Evolutionary conservation across 2,329 filamentous ascomycete species (phyloP), one percentile per base, ranked within the genome.

Genomic region (Fusarium miscanthi): DNA sequence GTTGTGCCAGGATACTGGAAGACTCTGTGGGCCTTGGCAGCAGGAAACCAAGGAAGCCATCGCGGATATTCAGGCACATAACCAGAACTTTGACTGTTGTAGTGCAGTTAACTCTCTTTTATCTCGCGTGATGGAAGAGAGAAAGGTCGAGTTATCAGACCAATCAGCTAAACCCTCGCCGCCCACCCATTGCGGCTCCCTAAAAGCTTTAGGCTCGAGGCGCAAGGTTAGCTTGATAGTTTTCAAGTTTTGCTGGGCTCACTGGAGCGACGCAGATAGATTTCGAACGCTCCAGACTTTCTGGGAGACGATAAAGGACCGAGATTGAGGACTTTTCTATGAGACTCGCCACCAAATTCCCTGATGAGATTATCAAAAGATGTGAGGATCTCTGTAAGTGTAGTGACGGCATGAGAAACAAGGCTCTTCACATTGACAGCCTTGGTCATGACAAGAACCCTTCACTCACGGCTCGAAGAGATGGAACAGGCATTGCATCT

Each of bases 251-350:
- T 67, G 38, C 37, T 37, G 48, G 54, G 54, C 62, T 52, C 51
- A 46, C 68, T 68, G 62, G 38, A 63, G 63, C 63, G 63, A 62
- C 59, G 57, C 48, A 56, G 62, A 30, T 41, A 54, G 37, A 59
- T 73, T 66, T 74, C 27, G 74, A 77, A 59, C 69, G 66, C 66
- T 76, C 75, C 56, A 77, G 74, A 75, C 68, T 63, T 57, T 66
- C 43, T 53, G 57, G 43, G 53, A 53, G 59, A 40, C 33, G 52
- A 49, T 19, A 64, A 49, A 38, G 48, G 42, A 57, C 54, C 46
- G 65, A 56, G 46, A 58, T 49, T 46, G 60, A 63, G 69, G 41
- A 53, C 41, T 17, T 63, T 73, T 59, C 43, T 41, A 52, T 43
- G 38, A 43, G 54, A 37, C 51, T 57, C 46, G 33, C 61, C 56